phyloP scores from a whole-genome alignment of 2,329 filamentous ascomycete genomes.

The Apiospora rasikravindrae region DNA sequence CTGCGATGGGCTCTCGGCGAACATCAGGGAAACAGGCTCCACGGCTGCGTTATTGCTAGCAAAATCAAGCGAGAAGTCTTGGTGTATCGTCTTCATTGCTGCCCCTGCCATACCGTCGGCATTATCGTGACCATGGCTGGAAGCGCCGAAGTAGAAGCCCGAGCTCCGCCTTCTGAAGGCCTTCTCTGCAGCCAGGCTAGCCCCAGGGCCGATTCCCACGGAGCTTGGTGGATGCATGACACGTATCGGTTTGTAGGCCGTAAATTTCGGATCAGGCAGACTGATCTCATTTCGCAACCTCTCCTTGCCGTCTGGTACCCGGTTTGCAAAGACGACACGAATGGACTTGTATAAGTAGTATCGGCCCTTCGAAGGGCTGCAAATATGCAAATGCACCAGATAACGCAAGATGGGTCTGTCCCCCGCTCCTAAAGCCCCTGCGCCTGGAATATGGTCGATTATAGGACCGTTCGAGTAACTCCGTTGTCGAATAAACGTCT shows the following conservation, averaged over 20 bases:
- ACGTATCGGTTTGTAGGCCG: slow-evolving; percentile 75
- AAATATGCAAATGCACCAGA: slow-evolving; percentile 91
- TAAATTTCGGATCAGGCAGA: slow-evolving; percentile 85
- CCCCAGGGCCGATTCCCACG: slow-evolving; percentile 46
- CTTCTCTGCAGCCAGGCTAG: slow-evolving; percentile 63
- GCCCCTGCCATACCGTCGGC: slow-evolving; percentile 35
- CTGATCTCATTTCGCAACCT: slow-evolving; percentile 89
- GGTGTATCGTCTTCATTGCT: slow-evolving; percentile 24
- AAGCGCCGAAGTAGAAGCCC: slow-evolving; percentile 49
- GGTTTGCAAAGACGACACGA: slow-evolving; percentile 93
- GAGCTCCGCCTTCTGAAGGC: slow-evolving; percentile 63
- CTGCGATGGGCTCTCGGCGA: slow-evolving; percentile 34
- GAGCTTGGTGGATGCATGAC: slow-evolving; percentile 51
- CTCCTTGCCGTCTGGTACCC: slow-evolving; percentile 94
- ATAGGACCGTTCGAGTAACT: slow-evolving; percentile 89
- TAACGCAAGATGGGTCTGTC: slow-evolving; percentile 82
- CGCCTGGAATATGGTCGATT: slow-evolving; percentile 65
- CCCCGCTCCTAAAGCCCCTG: slow-evolving; percentile 33
- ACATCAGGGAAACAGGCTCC: slow-evolving; percentile 58
- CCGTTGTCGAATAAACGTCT: slow-evolving; percentile 94
- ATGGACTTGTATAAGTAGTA: slow-evolving; percentile 93
- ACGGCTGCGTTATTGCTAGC: slow-evolving; percentile 44
- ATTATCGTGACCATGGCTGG: slow-evolving; percentile 41
- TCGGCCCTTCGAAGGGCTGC: slow-evolving; percentile 80
- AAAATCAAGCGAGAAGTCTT: slow-evolving; percentile 34